A percentile compares a stretch with the other conserved stretches of the same genome.
Conservation (phyloP, 768 basidiomycete species). For the Termitomyces sp. region DNA sequence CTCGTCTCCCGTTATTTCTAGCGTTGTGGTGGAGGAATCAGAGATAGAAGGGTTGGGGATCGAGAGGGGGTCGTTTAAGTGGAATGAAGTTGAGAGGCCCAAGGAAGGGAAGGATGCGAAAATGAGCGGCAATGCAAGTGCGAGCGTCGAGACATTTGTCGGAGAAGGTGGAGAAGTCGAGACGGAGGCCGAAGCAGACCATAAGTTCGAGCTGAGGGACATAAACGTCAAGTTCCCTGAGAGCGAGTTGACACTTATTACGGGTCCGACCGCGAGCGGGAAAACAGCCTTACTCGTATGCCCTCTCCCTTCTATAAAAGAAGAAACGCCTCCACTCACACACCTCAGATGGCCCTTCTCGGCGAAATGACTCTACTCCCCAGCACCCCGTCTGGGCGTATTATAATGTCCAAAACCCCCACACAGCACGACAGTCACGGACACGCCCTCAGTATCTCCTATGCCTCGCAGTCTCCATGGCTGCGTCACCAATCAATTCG, state of each 20-base stretch:
- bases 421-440: constrained; percentile 56
- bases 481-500: constrained; percentile 67
- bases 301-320: background rate
- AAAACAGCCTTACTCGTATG: constrained; percentile 74
- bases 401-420: constrained; percentile 64
- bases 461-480: constrained; percentile 71
- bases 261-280: constrained; percentile 76
- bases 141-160: constrained; percentile 17
- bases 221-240: constrained; percentile 67
- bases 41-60: constrained; percentile 45
- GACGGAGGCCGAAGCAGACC: constrained; percentile 3
- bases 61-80: constrained; percentile 54
- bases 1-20: background rate
- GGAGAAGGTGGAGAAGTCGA: constrained; percentile 12
- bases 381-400: constrained; percentile 25
- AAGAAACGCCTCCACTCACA: background rate
- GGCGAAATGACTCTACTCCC: constrained; percentile 60
- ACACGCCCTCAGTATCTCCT: constrained; percentile 58
- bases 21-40: constrained; percentile 1
- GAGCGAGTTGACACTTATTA: constrained; percentile 63
- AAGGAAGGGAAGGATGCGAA: constrained; percentile 6
- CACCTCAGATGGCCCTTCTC: constrained; percentile 54
- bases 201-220: constrained; percentile 62
- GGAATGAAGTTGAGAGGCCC: constrained; percentile 45
- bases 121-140: background rate